Base-by-base conservation (phyloP, 2,329 filamentous ascomycete genomes). In the Botrytis hyacinthi region DNA sequence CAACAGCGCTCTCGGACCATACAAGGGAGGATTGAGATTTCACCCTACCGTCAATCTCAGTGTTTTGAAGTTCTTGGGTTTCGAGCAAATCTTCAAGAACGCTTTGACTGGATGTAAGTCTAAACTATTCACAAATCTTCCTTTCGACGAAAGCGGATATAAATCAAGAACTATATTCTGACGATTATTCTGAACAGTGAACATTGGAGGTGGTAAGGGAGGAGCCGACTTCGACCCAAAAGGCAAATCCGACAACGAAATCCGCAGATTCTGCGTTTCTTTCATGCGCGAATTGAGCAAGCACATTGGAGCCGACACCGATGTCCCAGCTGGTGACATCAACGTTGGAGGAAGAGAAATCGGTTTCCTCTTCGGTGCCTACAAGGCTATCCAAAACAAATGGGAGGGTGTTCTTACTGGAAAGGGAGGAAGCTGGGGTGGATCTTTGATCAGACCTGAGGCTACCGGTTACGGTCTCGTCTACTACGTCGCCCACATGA, bases 61-160 rank as follows among this genome's bases (percentile, higher is more conserved):
- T 76, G 90, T 92, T 81, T 90, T 99, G 81, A 99, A 99, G 88
- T 98, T 98, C 87, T 89, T 99, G 82, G 96, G 95, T 78, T 98
- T 98, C 81, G 96, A 99, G 90, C 96, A 98, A 87, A 97, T 95
- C 86, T 98, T 98, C 89, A 98, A 98, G 90, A 98, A 98, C 93
- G 96, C 96, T 78, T 87, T 98, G 79, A 98, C 96, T 76, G 96
- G 96, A 82, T 86, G 92, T 95, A 87, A 87, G 93, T 90, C 74
- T 62, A 69, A 26, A 66, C n/a, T 10, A 32, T 37, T 8, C 42
- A 32, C 22, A n/a, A 5, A 48, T 70, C 8, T 10, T 18, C 35
- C 2, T 8, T n/a, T 48, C 37, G 12, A 16, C 8, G 5, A 7
- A 32, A 29, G 4, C 8, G 26, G 7, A 20, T 4, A 22, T 51